A percentile compares a stretch with the other conserved stretches of the same genome.
Conservation (phyloP, 345 rosid genomes). For the Trapa bicornis region DNA sequence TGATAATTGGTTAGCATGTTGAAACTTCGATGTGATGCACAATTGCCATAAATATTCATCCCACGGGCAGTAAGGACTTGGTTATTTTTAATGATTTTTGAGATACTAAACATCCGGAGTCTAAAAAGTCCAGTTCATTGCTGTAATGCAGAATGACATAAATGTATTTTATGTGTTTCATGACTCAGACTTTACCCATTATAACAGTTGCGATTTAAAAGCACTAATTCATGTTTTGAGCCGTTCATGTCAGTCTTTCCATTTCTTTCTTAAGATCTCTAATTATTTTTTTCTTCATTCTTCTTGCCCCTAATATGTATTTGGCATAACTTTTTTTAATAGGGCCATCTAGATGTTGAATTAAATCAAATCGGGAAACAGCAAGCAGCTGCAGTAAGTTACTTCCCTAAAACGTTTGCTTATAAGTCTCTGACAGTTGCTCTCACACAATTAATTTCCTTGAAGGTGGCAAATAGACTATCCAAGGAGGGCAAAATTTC, state of each 20-base stretch:
- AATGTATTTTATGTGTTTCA: background rate
- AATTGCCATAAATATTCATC: background rate
- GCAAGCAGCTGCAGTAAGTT: conserved; percentile 54
- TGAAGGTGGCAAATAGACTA: conserved; percentile 57
- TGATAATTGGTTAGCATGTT: background rate
- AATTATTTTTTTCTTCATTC: background rate
- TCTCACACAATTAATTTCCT: background rate
- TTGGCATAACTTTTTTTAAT: background rate
- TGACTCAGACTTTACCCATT: background rate
- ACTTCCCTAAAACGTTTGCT: background rate
- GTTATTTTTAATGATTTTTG: background rate
- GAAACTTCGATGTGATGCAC: background rate
- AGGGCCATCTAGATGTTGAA: conserved; percentile 83
- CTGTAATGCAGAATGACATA: background rate
- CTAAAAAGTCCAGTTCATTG: background rate
- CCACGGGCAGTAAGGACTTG: background rate
- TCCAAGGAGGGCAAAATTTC: conserved; percentile 48
- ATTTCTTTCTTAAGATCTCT: background rate
- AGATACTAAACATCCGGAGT: background rate
- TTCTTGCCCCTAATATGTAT: background rate
- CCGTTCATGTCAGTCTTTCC: background rate
- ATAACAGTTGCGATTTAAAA: background rate
- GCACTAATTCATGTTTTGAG: background rate
- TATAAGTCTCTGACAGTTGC: background rate
- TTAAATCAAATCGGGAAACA: conserved; percentile 64